phyloP scores from a whole-genome alignment of 306 rosid species.

The Oxytropis ochrocephala region DNA sequence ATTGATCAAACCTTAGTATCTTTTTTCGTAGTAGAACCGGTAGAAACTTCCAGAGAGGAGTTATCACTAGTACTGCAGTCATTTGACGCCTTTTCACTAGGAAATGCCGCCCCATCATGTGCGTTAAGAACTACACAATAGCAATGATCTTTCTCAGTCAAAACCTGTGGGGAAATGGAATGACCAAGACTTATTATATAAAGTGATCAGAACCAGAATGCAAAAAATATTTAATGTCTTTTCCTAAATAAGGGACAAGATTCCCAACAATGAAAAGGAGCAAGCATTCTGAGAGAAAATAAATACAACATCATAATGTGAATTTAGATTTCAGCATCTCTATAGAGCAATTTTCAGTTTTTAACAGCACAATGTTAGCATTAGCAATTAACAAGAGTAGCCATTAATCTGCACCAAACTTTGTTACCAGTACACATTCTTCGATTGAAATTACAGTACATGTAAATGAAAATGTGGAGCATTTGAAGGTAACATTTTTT shows the following conservation, averaged over 20 bases:
- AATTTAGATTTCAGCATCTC: background rate
- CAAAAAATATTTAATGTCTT: background rate
- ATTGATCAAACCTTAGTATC: slow-evolving; percentile 61
- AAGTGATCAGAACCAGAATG: slow-evolving; percentile 9
- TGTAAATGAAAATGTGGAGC: background rate
- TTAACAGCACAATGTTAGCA: slow-evolving; percentile 4
- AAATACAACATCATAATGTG: slow-evolving; percentile 8
- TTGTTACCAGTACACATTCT: background rate
- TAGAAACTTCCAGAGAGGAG: slow-evolving; percentile 27
- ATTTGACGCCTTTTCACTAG: slow-evolving; percentile 37
- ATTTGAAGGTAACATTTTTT: slow-evolving; percentile 7
- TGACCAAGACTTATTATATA: slow-evolving; percentile 9
- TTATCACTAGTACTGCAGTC: slow-evolving; percentile 46
- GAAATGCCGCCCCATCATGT: slow-evolving; percentile 96
- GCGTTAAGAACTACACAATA: slow-evolving; percentile 96
- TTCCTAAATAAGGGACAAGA: slow-evolving; percentile 17
- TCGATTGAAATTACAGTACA: background rate
- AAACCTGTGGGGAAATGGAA: slow-evolving; percentile 50
- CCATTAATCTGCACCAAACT: background rate
- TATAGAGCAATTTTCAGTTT: background rate
- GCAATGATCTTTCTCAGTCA: slow-evolving; percentile 93
- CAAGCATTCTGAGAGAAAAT: slow-evolving; percentile 3
- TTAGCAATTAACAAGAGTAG: slow-evolving; percentile 7
- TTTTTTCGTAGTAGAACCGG: slow-evolving; percentile 32
- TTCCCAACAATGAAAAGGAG: slow-evolving; percentile 8